Evolutionary conservation across 345 rosid species (phyloP).

Genomic region (Kernera saxatilis): DNA sequence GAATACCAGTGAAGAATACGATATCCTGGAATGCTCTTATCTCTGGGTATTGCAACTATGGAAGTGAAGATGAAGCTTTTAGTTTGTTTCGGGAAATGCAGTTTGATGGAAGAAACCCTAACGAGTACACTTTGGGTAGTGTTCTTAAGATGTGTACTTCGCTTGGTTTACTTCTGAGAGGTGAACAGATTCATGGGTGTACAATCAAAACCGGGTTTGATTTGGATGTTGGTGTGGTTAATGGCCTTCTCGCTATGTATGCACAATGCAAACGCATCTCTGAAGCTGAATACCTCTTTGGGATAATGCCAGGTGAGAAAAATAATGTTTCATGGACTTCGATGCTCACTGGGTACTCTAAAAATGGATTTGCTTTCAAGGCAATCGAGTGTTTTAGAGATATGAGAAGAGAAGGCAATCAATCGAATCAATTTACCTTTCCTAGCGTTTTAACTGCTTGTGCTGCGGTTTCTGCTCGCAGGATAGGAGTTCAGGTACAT

Average conservation of each 20-base stretch:
- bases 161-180: slow-evolving; percentile 41
- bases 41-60: slow-evolving; percentile 60
- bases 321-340: slow-evolving; percentile 82
- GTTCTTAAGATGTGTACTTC: slow-evolving; percentile 55
- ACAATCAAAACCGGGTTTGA: slow-evolving; percentile 50
- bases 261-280: slow-evolving; percentile 55
- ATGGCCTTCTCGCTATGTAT: slow-evolving; percentile 79
- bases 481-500: slow-evolving; percentile 72
- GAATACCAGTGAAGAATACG: slow-evolving; percentile 49
- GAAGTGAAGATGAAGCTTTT: slow-evolving; percentile 52
- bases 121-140: slow-evolving; percentile 65
- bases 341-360: slow-evolving; percentile 73
- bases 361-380: slow-evolving; percentile 46
- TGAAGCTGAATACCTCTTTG: slow-evolving; percentile 69
- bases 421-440: slow-evolving; percentile 68
- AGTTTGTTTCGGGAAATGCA: slow-evolving; percentile 64
- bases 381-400: slow-evolving; percentile 60
- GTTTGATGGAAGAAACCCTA: slow-evolving; percentile 48
- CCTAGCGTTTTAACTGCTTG: slow-evolving; percentile 79
- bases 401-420: slow-evolving; percentile 53
- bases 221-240: slow-evolving; percentile 52
- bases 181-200: slow-evolving; percentile 72
- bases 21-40: slow-evolving; percentile 79
- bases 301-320: slow-evolving; percentile 32
- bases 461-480: slow-evolving; percentile 40